These are phyloP conservation scores for Naganishia kalamii DNA, from an alignment of 768 basidiomycete genomes.

Conservation along the genomic window DNA sequence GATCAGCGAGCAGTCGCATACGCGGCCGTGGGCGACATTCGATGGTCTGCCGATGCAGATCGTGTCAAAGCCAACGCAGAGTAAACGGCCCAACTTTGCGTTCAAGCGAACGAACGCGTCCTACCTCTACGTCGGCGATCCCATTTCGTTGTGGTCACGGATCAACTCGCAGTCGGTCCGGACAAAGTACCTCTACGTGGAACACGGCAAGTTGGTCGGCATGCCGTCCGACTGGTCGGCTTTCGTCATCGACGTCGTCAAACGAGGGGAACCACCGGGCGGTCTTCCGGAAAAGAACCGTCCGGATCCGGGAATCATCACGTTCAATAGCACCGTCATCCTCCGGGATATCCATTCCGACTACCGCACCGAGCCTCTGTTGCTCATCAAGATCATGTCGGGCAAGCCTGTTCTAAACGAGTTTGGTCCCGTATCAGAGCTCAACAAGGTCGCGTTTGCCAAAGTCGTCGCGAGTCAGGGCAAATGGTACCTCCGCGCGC, in stretches of 20 bases:
- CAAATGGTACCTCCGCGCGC: constrained; percentile 82
- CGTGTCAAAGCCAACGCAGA: constrained; percentile 75
- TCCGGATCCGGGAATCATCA: constrained; percentile 51
- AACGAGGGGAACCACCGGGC: constrained; percentile 57
- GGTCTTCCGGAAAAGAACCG: constrained; percentile 5
- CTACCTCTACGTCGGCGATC: constrained; percentile 83
- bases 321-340: constrained; percentile 82
- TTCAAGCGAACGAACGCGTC: constrained; percentile 62
- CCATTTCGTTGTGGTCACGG: constrained; percentile 88
- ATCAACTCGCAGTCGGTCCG: constrained; percentile 95
- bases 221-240: constrained; percentile 66
- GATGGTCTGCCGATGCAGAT: constrained; percentile 87
- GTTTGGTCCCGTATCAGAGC: constrained; percentile 79
- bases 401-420: constrained; percentile 78
- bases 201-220: constrained; percentile 59
- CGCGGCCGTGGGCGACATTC: constrained; percentile 72
- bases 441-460: constrained; percentile 84
- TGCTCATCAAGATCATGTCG: constrained; percentile 89
- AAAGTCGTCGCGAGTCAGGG: constrained; percentile 77
- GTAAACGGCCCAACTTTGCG: constrained; percentile 53
- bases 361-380: constrained; percentile 73
- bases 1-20: background rate
- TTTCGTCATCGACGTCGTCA: constrained; percentile 83
- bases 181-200: constrained; percentile 95
- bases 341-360: constrained; percentile 79